Evolutionary conservation across 2,329 filamentous ascomycete genomes (phyloP).

Genomic region (Verticillium isaacii): DNA sequence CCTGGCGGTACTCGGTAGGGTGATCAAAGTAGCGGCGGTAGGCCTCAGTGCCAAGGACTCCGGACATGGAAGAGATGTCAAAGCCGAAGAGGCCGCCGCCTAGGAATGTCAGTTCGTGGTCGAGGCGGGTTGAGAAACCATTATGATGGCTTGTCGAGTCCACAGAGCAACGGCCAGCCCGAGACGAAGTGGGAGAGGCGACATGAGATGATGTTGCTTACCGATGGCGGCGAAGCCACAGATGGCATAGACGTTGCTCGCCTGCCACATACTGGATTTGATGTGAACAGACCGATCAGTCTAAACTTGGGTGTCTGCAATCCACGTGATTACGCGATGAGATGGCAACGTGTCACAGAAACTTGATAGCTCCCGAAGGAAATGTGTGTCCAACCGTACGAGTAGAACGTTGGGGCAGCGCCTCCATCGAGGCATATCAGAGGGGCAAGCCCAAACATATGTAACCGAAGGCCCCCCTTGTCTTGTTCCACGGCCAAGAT

Average conservation of each 20-base stretch:
- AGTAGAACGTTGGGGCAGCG: not conserved
- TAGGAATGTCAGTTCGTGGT: conserved; percentile 5
- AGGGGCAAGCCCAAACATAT: not conserved
- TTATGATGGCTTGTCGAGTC: not conserved
- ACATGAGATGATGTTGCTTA: conserved; percentile 21
- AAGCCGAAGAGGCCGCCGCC: conserved; percentile 73
- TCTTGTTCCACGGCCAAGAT: not conserved
- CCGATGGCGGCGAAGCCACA: conserved; percentile 59
- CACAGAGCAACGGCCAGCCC: too few species aligned
- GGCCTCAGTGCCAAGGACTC: conserved; percentile 59
- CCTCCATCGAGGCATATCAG: not conserved
- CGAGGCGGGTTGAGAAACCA: not conserved
- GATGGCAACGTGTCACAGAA: not conserved
- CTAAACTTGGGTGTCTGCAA: not conserved
- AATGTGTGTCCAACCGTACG: not conserved
- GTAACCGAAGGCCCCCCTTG: not conserved
- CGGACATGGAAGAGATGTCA: conserved; percentile 72
- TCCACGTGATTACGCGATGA: not conserved
- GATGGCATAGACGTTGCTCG: conserved; percentile 53
- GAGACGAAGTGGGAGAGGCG: not conserved
- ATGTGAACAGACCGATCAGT: not conserved
- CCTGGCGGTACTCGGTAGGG: conserved; percentile 53
- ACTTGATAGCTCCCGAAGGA: not conserved
- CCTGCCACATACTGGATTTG: conserved; percentile 29
- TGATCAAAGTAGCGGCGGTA: conserved; percentile 72